Percentiles rank a stretch among this genome's conserved stretches.
phyloP scores from a whole-genome alignment of 139 green algal species.

The Chlorella sp. region DNA sequence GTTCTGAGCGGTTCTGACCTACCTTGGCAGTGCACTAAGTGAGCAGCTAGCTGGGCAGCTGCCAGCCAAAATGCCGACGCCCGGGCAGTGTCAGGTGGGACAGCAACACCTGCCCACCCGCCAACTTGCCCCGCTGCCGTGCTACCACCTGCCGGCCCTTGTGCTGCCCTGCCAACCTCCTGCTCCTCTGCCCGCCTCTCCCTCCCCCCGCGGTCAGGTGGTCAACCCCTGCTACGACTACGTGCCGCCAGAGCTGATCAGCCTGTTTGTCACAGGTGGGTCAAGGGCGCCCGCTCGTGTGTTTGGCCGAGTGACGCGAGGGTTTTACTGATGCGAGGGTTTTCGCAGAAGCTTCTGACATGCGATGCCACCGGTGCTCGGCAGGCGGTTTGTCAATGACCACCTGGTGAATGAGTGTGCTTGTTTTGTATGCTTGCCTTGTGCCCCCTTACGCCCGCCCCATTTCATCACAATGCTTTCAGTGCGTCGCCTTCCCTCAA shows the following conservation, averaged over 20 bases:
- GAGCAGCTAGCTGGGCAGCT: no score
- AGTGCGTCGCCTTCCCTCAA: no score
- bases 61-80: background rate
- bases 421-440: no score
- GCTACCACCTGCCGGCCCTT: background rate
- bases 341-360: no score
- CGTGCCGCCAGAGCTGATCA: slow-evolving; percentile 92
- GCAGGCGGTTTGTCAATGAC: no score
- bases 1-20: background rate
- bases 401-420: no score
- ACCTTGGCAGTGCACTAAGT: background rate
- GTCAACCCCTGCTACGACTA: slow-evolving; percentile 95
- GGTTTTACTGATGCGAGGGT: no score
- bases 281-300: background rate
- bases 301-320: no score
- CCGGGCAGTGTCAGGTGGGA: no score
- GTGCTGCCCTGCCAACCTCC: background rate
- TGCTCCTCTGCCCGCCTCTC: background rate
- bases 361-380: no score
- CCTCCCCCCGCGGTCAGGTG: slow-evolving; percentile 57
- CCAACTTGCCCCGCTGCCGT: background rate
- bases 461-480: no score
- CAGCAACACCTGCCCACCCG: background rate
- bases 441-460: no score
- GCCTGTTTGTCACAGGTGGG: slow-evolving; percentile 87